Conservation (phyloP, 768 basidiomycete species). For the Boletus huronensis region DNA sequence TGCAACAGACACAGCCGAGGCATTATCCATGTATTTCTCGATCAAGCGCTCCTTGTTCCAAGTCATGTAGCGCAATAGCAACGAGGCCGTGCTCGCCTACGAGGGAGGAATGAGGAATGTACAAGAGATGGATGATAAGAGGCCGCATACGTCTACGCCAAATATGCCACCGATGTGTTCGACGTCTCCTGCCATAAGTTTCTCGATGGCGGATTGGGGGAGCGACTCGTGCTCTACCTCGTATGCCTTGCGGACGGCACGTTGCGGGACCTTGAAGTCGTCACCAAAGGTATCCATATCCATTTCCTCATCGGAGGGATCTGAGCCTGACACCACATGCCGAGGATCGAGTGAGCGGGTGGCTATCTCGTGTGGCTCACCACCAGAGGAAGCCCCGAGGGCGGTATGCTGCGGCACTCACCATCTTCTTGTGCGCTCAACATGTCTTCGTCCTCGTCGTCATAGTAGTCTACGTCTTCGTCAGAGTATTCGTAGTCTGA, state of each 20-base stretch:
- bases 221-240: conserved; percentile 85
- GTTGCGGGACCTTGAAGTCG: conserved; percentile 56
- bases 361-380: conserved; percentile 17
- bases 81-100: conserved; percentile 65
- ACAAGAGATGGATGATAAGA: neutral
- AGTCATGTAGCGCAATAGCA: conserved; percentile 76
- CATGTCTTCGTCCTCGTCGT: conserved; percentile 72
- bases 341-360: conserved; percentile 21
- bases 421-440: conserved; percentile 57
- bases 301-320: conserved; percentile 57
- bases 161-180: conserved; percentile 88
- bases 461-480: conserved; percentile 61
- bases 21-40: conserved; percentile 96
- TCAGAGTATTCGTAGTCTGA: conserved; percentile 74
- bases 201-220: conserved; percentile 68
- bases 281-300: conserved; percentile 65
- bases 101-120: neutral
- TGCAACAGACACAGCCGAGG: conserved; percentile 60
- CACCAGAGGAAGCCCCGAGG: conserved; percentile 12
- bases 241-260: conserved; percentile 64
- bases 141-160: conserved; percentile 75
- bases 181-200: conserved; percentile 71
- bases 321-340: conserved; percentile 32
- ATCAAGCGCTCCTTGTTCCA: conserved; percentile 98
- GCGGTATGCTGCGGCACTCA: conserved; percentile 25